A percentile compares a stretch with the other conserved stretches of the same genome.
phyloP scores from a whole-genome alignment of 2,329 filamentous ascomycete species.

The Aphanocladium album region DNA sequence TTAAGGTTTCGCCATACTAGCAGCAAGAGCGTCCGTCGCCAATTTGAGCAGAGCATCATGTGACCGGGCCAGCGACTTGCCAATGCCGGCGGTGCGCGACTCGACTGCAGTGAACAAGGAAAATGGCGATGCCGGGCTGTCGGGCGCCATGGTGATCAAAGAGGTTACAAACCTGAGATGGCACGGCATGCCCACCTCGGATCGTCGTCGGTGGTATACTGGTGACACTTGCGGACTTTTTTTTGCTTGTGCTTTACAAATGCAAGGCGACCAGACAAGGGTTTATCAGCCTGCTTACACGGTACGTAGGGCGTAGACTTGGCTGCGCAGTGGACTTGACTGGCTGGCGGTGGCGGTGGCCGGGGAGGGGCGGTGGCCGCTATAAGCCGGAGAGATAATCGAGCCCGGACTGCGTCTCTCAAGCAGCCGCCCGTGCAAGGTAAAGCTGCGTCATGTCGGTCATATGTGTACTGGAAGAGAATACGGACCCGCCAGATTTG shows the following conservation, averaged over 20 bases:
- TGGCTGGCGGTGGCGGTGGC: not conserved
- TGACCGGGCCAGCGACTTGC: slow-evolving; percentile 4
- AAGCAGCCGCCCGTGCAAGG: not conserved
- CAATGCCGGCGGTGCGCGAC: not conserved
- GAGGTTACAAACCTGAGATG: not conserved
- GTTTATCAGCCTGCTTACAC: not conserved
- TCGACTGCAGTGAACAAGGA: not conserved
- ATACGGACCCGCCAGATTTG: not conserved
- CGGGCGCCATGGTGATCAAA: not conserved
- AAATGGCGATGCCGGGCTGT: not conserved
- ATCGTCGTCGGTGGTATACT: not conserved
- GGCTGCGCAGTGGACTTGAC: not conserved
- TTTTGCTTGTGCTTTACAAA: slow-evolving; percentile 1
- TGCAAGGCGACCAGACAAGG: not conserved
- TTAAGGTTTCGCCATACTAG: not conserved
- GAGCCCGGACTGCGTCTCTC: not conserved
- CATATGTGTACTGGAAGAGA: not conserved
- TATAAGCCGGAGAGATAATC: not conserved
- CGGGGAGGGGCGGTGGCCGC: not conserved
- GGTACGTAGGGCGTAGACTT: not conserved
- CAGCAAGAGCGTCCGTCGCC: not conserved
- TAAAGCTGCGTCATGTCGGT: not conserved
- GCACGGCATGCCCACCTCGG: not conserved
- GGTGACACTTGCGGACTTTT: not conserved
- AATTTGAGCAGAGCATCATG: not conserved